These are phyloP conservation scores for Myxozyma udenii DNA, from an alignment of 805 yeast genomes.

Conservation along the genomic window DNA sequence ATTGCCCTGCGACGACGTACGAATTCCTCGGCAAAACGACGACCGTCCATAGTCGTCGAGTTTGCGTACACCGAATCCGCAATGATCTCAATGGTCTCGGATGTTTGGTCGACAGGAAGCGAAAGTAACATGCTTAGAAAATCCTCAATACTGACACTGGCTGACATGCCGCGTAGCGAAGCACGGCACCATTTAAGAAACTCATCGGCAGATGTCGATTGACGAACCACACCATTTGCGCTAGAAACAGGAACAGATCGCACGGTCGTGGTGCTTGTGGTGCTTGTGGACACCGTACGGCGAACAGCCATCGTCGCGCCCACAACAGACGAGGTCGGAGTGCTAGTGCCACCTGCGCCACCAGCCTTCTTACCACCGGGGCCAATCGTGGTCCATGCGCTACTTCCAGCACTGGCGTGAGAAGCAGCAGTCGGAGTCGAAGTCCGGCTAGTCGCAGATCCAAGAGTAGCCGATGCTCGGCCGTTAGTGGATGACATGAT, in stretches of 20 bases:
- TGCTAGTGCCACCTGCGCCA: neutral
- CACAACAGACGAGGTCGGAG: constrained; percentile 1
- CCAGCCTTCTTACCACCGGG: constrained; percentile 75
- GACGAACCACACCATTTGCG: constrained; percentile 6
- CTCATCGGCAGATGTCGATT: constrained; percentile 35
- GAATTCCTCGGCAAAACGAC: constrained; percentile 89
- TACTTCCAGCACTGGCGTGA: constrained; percentile 1
- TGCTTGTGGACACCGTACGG: neutral
- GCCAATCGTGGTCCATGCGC: constrained; percentile 38
- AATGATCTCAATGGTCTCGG: constrained; percentile 77
- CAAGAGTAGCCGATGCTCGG: neutral
- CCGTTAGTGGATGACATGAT: constrained; percentile 11
- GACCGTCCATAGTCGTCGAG: constrained; percentile 88
- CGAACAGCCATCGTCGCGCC: constrained; percentile 3
- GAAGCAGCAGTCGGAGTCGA: constrained; percentile 19
- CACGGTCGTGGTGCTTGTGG: neutral
- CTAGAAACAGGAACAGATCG: neutral
- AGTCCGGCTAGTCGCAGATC: neutral
- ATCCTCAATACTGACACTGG: constrained; percentile 68
- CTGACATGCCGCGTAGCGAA: constrained; percentile 52
- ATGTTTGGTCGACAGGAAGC: constrained; percentile 58
- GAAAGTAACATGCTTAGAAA: constrained; percentile 75
- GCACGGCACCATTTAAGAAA: constrained; percentile 43
- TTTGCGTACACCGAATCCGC: constrained; percentile 89
- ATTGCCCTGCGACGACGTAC: constrained; percentile 70